These are phyloP conservation scores for Bocquillonia castaneifolia DNA, from an alignment of 441 rosid species.

Conservation along the genomic window DNA sequence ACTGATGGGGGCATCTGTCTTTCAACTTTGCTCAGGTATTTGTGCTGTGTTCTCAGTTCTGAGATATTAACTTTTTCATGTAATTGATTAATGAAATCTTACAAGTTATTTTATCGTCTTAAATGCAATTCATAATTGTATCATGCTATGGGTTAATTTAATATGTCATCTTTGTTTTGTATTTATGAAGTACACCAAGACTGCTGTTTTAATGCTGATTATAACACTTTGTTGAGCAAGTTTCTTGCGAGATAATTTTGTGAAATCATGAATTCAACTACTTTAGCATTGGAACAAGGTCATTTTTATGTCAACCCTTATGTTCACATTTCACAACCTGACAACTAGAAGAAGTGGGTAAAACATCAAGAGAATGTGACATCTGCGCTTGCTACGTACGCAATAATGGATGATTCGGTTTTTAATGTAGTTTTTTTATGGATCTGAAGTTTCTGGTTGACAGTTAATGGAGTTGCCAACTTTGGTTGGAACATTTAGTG, in stretches of 20 bases:
- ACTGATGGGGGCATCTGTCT: constrained; percentile 73
- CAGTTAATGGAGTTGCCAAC: constrained; percentile 5
- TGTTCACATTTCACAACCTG: not conserved
- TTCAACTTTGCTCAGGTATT: constrained; percentile 57
- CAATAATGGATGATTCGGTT: not conserved
- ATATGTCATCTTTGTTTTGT: not conserved
- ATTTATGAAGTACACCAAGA: not conserved
- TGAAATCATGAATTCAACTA: not conserved
- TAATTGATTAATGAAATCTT: not conserved
- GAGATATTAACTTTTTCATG: constrained; percentile 3
- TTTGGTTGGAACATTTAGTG: not conserved
- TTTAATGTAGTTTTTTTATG: not conserved
- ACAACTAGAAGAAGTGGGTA: not conserved
- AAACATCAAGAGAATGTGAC: not conserved
- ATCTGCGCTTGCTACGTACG: not conserved
- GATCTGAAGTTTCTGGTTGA: not conserved
- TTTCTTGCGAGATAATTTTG: not conserved
- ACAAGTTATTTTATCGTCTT: not conserved
- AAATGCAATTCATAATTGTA: not conserved
- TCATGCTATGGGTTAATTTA: not conserved
- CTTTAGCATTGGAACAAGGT: not conserved
- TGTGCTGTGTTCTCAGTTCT: constrained; percentile 4
- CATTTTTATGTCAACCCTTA: not conserved
- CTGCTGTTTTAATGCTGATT: not conserved
- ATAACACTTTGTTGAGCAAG: not conserved